Conservation (phyloP, 768 basidiomycete species). For the Termitomyces sp. region DNA sequence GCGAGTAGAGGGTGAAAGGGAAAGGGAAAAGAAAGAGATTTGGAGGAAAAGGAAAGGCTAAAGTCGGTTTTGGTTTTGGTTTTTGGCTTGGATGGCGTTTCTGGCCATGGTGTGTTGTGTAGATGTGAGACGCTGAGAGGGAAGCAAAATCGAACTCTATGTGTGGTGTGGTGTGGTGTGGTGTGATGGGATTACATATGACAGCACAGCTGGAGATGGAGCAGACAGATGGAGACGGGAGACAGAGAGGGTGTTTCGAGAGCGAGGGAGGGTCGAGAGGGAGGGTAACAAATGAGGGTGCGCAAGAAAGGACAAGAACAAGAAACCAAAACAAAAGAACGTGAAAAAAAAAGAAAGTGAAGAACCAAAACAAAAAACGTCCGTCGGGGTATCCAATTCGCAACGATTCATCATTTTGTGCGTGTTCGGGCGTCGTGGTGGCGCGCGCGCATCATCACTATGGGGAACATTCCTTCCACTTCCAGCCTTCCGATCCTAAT, state of each 20-base stretch:
- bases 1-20: too few species aligned
- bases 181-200: background rate
- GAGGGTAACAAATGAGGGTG: too few species aligned
- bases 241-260: background rate
- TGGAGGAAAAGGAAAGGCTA: background rate
- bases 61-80: background rate
- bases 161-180: background rate
- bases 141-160: background rate
- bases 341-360: background rate
- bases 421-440: background rate
- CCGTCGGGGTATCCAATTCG: background rate
- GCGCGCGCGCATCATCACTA: background rate
- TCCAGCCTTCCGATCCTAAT: background rate
- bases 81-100: background rate
- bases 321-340: background rate
- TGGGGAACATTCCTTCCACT: background rate
- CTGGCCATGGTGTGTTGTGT: background rate
- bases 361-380: background rate
- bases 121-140: too few species aligned
- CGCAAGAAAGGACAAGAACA: background rate
- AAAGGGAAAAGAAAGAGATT: background rate
- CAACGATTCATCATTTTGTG: background rate
- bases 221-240: background rate
- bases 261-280: too few species aligned
- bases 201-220: background rate